These are phyloP conservation scores for Candida argentea DNA, from an alignment of 805 yeast species.

Conservation along the genomic window DNA sequence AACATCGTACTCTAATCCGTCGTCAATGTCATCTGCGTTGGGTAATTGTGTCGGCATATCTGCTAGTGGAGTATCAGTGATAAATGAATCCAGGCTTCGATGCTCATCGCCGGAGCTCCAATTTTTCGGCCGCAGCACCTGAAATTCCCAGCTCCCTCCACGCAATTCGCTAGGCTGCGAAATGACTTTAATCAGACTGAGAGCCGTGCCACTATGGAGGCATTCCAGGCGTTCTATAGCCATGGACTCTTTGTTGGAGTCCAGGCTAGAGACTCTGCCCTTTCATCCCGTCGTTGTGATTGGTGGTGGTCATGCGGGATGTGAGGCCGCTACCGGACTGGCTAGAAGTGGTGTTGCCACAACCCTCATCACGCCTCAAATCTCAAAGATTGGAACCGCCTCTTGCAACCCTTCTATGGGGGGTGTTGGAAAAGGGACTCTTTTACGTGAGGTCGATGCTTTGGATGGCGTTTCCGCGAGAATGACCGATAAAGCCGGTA, in stretches of 20 bases:
- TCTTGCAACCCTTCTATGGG: slow-evolving; percentile 98
- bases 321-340: slow-evolving; percentile 92
- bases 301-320: slow-evolving; percentile 99
- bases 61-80: too few species aligned
- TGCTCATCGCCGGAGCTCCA: too few species aligned
- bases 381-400: slow-evolving; percentile 78
- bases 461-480: slow-evolving; percentile 83
- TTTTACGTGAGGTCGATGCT: slow-evolving; percentile 90
- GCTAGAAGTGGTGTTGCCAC: slow-evolving; percentile 75
- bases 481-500: slow-evolving; percentile 88
- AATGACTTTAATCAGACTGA: too few species aligned
- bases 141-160: too few species aligned
- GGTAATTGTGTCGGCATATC: too few species aligned
- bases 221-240: slow-evolving; percentile 1
- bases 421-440: slow-evolving; percentile 95
- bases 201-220: too few species aligned
- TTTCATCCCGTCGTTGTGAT: slow-evolving; percentile 68
- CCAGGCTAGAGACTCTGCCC: slow-evolving; percentile 2
- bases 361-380: slow-evolving; percentile 65
- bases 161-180: too few species aligned
- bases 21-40: slow-evolving; percentile 65
- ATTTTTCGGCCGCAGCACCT: too few species aligned
- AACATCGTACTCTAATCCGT: slow-evolving; percentile 57
- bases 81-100: too few species aligned
- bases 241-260: slow-evolving; percentile 15